phyloP scores from a whole-genome alignment of 83 land plant species.

The Picea mariana region DNA sequence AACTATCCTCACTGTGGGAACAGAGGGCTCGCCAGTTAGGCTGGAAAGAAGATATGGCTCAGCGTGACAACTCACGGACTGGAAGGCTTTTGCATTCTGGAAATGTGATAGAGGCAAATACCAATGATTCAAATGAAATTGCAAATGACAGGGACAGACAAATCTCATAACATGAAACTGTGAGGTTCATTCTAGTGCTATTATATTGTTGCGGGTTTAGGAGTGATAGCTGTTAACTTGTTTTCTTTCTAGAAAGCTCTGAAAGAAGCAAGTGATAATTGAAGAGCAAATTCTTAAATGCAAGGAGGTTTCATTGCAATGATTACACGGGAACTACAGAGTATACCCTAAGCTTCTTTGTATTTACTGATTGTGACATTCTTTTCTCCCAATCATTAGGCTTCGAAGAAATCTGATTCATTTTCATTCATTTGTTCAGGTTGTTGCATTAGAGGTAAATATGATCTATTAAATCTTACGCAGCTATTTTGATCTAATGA shows the following conservation, averaged over 20 bases:
- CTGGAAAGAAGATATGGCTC: conserved; percentile 57
- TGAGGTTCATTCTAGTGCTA: not conserved
- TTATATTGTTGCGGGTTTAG: not conserved
- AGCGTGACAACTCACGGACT: not conserved
- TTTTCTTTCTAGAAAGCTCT: conserved; percentile 4
- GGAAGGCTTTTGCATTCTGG: not conserved
- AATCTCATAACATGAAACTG: not conserved
- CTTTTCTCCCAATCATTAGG: conserved; percentile 6
- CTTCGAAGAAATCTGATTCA: conserved; percentile 4
- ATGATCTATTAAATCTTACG: not conserved
- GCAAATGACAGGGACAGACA: not conserved
- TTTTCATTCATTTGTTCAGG: not conserved
- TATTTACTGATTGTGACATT: conserved; percentile 9
- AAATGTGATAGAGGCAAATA: not conserved
- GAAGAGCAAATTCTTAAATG: conserved; percentile 3
- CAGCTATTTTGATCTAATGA: not conserved
- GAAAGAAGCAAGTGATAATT: conserved; percentile 10
- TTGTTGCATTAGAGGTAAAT: not conserved
- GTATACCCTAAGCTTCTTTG: not conserved
- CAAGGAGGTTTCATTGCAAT: conserved; percentile 9
- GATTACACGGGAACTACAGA: not conserved
- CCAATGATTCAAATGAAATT: not conserved
- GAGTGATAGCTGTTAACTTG: not conserved
- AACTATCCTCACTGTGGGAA: conserved; percentile 67
- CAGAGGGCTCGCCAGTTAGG: conserved; percentile 68